A percentile compares a stretch with the other conserved stretches of the same genome.
phyloP scores from a whole-genome alignment of 805 yeast genomes.

The Ogataea nakhonphanomensis region DNA sequence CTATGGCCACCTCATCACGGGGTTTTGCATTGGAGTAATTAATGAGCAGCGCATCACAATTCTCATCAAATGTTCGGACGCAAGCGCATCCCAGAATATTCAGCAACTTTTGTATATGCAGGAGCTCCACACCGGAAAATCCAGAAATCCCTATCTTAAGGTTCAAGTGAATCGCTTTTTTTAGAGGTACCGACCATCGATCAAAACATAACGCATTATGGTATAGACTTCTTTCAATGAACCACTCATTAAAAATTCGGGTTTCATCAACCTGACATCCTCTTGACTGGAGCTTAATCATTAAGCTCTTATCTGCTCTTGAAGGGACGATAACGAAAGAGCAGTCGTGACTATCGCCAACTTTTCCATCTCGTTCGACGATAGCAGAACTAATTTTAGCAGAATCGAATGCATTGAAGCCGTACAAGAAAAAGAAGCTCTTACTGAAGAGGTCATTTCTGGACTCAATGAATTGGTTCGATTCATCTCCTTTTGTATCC shows the following conservation, averaged over 20 bases:
- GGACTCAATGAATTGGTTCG: too few species aligned
- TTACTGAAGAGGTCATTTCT: too few species aligned
- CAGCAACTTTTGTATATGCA: slow-evolving; percentile 51
- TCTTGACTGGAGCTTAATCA: slow-evolving; percentile 17
- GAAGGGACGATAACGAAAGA: slow-evolving; percentile 30
- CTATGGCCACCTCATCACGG: not conserved
- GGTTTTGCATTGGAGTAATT: slow-evolving; percentile 47
- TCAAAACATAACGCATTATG: slow-evolving; percentile 21
- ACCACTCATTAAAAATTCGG: slow-evolving; percentile 33
- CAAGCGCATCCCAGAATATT: slow-evolving; percentile 49
- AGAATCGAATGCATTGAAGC: not conserved
- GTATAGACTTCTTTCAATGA: slow-evolving; percentile 30
- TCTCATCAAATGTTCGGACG: slow-evolving; percentile 44
- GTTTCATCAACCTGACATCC: slow-evolving; percentile 20
- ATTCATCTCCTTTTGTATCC: slow-evolving; percentile 4
- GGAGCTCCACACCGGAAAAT: slow-evolving; percentile 28
- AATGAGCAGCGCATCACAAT: slow-evolving; percentile 55
- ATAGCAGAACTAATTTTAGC: not conserved
- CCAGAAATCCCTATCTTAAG: slow-evolving; percentile 35
- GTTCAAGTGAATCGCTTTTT: slow-evolving; percentile 19
- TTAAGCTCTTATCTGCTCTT: slow-evolving; percentile 5
- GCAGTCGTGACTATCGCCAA: slow-evolving; percentile 33
- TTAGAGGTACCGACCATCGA: slow-evolving; percentile 30
- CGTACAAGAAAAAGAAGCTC: not conserved
- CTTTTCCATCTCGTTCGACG: too few species aligned